Base-by-base conservation (phyloP, 257 asterid genomes). In the Perilla frutescens region DNA sequence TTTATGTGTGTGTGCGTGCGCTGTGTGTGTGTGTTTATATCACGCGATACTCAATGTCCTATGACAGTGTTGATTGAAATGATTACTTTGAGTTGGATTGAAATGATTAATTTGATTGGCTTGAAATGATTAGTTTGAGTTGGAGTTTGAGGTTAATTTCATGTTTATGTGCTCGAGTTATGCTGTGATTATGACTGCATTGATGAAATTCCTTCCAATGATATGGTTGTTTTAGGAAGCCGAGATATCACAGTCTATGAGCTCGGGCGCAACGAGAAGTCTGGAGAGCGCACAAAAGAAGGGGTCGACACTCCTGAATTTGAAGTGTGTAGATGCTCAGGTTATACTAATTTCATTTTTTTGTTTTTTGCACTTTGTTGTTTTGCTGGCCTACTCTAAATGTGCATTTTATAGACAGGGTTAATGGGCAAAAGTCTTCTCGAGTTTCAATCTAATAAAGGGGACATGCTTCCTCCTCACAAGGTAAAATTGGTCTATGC, bases 261-360 rank as follows among this genome's bases (percentile, higher is more conserved):
- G 78, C 79, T 88, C 96, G 7, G 93, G 92, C 26, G 88, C 93
- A 14, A 83, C 88, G 8, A 87, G 98, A 87, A 94, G 93, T 81
- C 81, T 91, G 92, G 99, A 91, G 15, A 74, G 66, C 78, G 95
- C 99, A 72, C 97, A 84, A 74, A 94, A 86, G 90, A 91, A 90
- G 81, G 98, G 98, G 29, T 90, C 97, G 44, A 83, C 96, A 58
- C 84, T 94, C 73, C 86, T 91, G 65, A 91, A 87, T 80, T 85
- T 94, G 89, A 94, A 94, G 89, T 94, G 99, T 80, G 91, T 85
- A 9, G 99, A 94, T 87, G 90, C 85, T 83, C 98, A 91, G 99
- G 98, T 88, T 77, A 53, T 37, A 10, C 43, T 57, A 13, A 3
- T 51, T 48, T 60, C 29, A 3, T 34, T 26, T 66, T 4, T 73